A percentile compares a stretch with the other conserved stretches of the same genome.
Conservation (phyloP, 2,329 filamentous ascomycete species). For the Sporothrix euskadiensis region DNA sequence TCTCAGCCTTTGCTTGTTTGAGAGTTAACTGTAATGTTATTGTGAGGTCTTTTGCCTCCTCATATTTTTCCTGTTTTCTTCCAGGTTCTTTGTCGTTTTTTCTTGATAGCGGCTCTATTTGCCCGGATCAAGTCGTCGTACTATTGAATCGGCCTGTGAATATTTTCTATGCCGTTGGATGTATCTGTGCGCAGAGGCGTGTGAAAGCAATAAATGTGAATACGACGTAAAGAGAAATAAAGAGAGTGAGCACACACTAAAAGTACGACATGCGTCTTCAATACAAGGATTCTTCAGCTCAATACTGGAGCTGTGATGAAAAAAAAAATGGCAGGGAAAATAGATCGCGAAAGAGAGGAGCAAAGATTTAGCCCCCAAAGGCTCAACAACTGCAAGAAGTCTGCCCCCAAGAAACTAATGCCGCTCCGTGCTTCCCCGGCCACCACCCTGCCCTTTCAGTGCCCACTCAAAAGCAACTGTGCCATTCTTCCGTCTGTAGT, state of each 20-base stretch:
- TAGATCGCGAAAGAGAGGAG: not conserved
- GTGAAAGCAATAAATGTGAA: not conserved
- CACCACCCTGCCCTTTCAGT: not conserved
- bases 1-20: not conserved
- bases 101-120: not conserved
- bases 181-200: not conserved
- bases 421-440: slow-evolving; percentile 18
- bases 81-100: not conserved
- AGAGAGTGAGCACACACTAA: not conserved
- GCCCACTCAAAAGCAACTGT: not conserved
- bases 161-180: not conserved
- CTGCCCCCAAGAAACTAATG: slow-evolving; percentile 13
- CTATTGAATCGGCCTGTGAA: slow-evolving; percentile 4
- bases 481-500: not conserved
- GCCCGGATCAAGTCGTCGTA: not conserved
- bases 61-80: not conserved
- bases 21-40: not conserved
- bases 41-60: not conserved
- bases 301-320: not conserved
- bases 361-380: not conserved
- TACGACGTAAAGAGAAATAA: not conserved
- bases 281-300: slow-evolving; percentile 13
- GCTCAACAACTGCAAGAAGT: not conserved
- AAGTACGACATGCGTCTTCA: not conserved
- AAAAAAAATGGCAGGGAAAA: not conserved